Conservation (phyloP, 2,329 filamentous ascomycete genomes). For the Colletotrichum chrysophilum region DNA sequence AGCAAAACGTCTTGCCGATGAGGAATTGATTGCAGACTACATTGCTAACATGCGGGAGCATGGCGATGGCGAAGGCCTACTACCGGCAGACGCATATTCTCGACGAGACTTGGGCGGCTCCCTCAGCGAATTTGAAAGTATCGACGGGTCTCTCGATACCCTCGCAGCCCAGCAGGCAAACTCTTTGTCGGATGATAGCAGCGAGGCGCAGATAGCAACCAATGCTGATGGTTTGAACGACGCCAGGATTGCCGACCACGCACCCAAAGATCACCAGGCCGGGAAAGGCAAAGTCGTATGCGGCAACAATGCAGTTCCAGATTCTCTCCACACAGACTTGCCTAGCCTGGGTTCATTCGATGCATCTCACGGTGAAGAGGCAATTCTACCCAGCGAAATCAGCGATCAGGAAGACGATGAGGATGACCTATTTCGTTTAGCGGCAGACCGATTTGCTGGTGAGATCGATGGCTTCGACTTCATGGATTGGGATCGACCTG, state of each 20-base stretch:
- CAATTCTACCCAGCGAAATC: neutral
- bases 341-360: neutral
- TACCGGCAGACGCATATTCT: conserved; percentile 64
- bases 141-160: conserved; percentile 28
- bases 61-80: conserved; percentile 62
- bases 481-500: conserved; percentile 81
- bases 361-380: neutral
- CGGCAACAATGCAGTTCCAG: neutral
- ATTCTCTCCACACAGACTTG: neutral
- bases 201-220: neutral
- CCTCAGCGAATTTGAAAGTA: conserved; percentile 20
- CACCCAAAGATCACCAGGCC: neutral
- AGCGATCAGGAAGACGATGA: neutral
- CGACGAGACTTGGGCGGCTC: conserved; percentile 29
- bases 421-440: conserved; percentile 13
- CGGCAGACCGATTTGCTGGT: neutral
- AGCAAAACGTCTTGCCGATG: conserved; percentile 46
- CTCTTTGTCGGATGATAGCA: neutral
- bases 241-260: neutral
- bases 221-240: neutral
- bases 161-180: neutral
- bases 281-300: neutral
- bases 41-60: conserved; percentile 68
- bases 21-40: conserved; percentile 70
- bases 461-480: conserved; percentile 76